A percentile compares a stretch with the other conserved stretches of the same genome.
These are phyloP conservation scores for Apophysomyces variabilis DNA, from an alignment of 371 early-diverging fungal species.

Conservation along the genomic window DNA sequence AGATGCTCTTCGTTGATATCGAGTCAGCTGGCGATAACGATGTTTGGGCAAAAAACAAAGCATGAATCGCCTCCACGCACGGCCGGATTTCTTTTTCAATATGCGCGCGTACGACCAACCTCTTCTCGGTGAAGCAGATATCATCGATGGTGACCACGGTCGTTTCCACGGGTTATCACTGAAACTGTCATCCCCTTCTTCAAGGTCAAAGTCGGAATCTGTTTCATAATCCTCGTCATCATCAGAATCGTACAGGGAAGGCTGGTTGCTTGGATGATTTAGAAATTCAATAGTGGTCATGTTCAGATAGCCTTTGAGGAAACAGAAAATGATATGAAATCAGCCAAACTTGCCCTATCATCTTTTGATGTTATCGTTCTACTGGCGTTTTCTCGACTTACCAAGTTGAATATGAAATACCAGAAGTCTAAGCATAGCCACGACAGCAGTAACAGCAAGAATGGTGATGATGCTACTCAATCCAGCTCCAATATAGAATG, in stretches of 20 bases:
- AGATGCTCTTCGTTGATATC: not conserved
- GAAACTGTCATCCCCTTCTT: conserved; percentile 10
- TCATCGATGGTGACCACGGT: conserved; percentile 23
- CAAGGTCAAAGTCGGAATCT: conserved; percentile 17
- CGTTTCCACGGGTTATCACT: conserved; percentile 20
- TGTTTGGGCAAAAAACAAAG: conserved; percentile 10
- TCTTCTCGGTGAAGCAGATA: not conserved
- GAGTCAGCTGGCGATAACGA: conserved; percentile 17
- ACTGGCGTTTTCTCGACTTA: conserved; percentile 3
- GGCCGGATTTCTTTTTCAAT: conserved; percentile 6
- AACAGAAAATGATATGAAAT: not conserved
- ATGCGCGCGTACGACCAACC: conserved; percentile 11
- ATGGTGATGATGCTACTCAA: conserved; percentile 26
- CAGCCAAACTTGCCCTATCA: too few relatives aligned
- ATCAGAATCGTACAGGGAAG: conserved; percentile 22
- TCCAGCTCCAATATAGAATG: conserved; percentile 16
- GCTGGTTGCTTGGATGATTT: conserved; percentile 26
- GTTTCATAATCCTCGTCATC: conserved; percentile 18
- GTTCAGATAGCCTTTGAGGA: conserved; percentile 31
- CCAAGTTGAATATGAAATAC: conserved; percentile 56
- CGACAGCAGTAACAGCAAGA: conserved; percentile 31
- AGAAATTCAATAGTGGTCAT: conserved; percentile 61
- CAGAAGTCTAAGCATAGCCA: conserved; percentile 43
- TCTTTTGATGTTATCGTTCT: not conserved
- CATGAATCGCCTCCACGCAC: not conserved